phyloP scores from a whole-genome alignment of 495 filamentous ascomycete species.

The Penicillium canescens region DNA sequence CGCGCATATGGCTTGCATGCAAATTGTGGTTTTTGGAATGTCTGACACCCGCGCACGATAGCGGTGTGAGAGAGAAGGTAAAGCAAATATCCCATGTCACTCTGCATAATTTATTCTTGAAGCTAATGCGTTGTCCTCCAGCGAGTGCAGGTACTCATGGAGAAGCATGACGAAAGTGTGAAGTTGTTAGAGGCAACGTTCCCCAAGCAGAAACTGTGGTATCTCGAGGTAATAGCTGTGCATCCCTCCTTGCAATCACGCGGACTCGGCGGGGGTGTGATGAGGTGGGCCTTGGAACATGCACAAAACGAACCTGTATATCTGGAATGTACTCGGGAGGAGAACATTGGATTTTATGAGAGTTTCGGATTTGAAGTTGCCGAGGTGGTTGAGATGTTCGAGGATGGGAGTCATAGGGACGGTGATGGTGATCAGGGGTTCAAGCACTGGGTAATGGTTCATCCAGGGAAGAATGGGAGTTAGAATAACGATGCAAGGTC shows the following conservation, averaged over 20 bases:
- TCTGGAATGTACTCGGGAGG: slow-evolving; percentile 26
- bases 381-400: slow-evolving; percentile 23
- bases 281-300: slow-evolving; percentile 17
- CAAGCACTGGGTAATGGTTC: slow-evolving; percentile 32
- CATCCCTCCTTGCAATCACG: slow-evolving; percentile 30
- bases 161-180: slow-evolving; percentile 9
- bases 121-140: slow-evolving; percentile 2
- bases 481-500: no score
- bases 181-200: slow-evolving; percentile 9
- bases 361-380: slow-evolving; percentile 25
- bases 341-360: slow-evolving; percentile 30
- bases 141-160: slow-evolving; percentile 20
- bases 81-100: background rate
- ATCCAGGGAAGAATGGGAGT: background rate
- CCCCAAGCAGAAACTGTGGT: slow-evolving; percentile 20
- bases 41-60: slow-evolving; percentile 17
- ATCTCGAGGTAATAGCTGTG: slow-evolving; percentile 32
- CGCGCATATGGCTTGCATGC: slow-evolving; percentile 4
- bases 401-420: slow-evolving; percentile 1
- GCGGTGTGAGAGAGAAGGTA: slow-evolving; percentile 17
- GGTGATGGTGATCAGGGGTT: slow-evolving; percentile 10
- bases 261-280: slow-evolving; percentile 21
- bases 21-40: slow-evolving; percentile 25
- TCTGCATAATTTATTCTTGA: no score
- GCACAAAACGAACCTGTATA: slow-evolving; percentile 14